Conservation (phyloP, 768 basidiomycete genomes). For the Lactarius indigo region DNA sequence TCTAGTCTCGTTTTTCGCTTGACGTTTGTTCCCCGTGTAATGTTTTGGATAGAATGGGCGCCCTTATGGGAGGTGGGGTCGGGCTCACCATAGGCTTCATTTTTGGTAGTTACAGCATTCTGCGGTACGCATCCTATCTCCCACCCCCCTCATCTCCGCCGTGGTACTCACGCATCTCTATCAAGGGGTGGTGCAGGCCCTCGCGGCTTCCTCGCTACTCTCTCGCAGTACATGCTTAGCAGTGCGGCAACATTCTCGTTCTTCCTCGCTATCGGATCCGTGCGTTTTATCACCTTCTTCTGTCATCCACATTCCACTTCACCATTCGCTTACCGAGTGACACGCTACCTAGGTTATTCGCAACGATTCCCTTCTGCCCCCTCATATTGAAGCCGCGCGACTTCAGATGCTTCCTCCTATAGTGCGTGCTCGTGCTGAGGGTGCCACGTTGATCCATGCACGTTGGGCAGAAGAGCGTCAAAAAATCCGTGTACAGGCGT, state of each 20-base stretch:
- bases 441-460: constrained; percentile 63
- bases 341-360: constrained; percentile 70
- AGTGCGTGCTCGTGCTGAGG: constrained; percentile 63
- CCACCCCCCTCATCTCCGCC: background rate
- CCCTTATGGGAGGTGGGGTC: constrained; percentile 88
- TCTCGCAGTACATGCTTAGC: constrained; percentile 97
- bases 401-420: constrained; percentile 54
- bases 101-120: constrained; percentile 89
- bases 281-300: constrained; percentile 36
- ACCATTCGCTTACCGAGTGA: background rate
- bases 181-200: constrained; percentile 85
- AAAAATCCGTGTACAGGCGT: constrained; percentile 23
- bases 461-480: constrained; percentile 66
- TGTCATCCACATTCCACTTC: background rate
- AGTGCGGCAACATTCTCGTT: constrained; percentile 97
- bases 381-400: constrained; percentile 61
- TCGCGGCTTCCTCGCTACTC: constrained; percentile 82
- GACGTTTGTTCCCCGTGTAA: background rate
- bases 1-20: constrained; percentile 13
- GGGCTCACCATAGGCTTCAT: constrained; percentile 97
- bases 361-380: constrained; percentile 61
- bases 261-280: constrained; percentile 93
- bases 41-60: constrained; percentile 70
- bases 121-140: constrained; percentile 56
- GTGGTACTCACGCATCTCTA: constrained; percentile 5